phyloP scores from a whole-genome alignment of 768 basidiomycete species.

The Russula sp. region DNA sequence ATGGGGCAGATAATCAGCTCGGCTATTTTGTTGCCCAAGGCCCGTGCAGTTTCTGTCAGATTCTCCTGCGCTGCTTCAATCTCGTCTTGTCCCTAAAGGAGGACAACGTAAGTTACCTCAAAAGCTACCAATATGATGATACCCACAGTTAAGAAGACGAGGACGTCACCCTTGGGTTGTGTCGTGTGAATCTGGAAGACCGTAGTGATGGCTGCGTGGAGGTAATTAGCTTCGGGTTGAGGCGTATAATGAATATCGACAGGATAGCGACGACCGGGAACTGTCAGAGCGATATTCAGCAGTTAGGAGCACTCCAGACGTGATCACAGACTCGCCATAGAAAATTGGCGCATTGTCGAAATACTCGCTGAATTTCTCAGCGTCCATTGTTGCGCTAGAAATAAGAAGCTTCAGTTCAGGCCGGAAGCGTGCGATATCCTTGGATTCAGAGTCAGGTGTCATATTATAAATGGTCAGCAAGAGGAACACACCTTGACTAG shows the following conservation, averaged over 20 bases:
- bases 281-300: slow-evolving; percentile 41
- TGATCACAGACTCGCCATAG: slow-evolving; percentile 54
- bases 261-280: slow-evolving; percentile 95
- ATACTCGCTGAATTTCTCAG: slow-evolving; percentile 96
- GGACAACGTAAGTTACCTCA: slow-evolving; percentile 17
- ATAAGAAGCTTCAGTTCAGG: slow-evolving; percentile 92
- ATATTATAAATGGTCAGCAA: slow-evolving; percentile 21
- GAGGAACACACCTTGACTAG: slow-evolving; percentile 84
- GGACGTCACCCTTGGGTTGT: slow-evolving; percentile 94
- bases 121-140: not conserved
- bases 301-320: not conserved
- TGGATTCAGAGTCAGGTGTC: slow-evolving; percentile 33
- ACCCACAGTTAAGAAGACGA: slow-evolving; percentile 92
- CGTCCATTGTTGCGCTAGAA: slow-evolving; percentile 95
- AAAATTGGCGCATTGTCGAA: slow-evolving; percentile 97
- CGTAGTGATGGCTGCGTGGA: slow-evolving; percentile 97
- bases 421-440: slow-evolving; percentile 96
- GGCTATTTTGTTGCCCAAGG: slow-evolving; percentile 91
- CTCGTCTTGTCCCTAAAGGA: slow-evolving; percentile 90
- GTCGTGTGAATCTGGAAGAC: slow-evolving; percentile 99
- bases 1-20: slow-evolving; percentile 97
- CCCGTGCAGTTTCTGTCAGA: slow-evolving; percentile 89
- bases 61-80: slow-evolving; percentile 98
- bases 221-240: slow-evolving; percentile 98
- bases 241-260: slow-evolving; percentile 99